phyloP scores from a whole-genome alignment of 768 basidiomycete species.

The Podaxis mareebaensis region DNA sequence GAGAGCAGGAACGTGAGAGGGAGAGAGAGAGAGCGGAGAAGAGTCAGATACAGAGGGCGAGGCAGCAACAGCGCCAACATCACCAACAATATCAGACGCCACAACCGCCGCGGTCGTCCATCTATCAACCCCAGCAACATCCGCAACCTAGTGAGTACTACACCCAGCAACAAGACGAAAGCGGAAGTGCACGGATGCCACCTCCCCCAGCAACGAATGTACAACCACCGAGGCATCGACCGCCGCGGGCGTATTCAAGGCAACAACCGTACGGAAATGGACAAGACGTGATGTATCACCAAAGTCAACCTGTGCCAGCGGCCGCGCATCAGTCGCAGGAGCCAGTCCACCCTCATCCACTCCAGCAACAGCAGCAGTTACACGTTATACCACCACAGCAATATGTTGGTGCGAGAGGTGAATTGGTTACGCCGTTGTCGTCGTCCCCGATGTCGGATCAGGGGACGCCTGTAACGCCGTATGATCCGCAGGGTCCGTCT shows the following conservation, averaged over 20 bases:
- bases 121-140: conserved; percentile 5
- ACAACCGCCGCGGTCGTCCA: background rate
- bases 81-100: too few relatives aligned
- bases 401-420: conserved; percentile 16
- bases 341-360: background rate
- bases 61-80: conserved; percentile 21
- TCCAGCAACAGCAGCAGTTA: conserved; percentile 31
- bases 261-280: background rate
- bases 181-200: conserved; percentile 15
- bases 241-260: conserved; percentile 5
- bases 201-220: background rate
- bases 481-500: conserved; percentile 16
- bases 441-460: conserved; percentile 10
- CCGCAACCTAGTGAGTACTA: conserved; percentile 16
- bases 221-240: background rate
- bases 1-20: conserved; percentile 22
- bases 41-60: conserved; percentile 19
- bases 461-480: conserved; percentile 18
- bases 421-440: conserved; percentile 19
- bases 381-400: conserved; percentile 30
- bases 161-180: conserved; percentile 22
- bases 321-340: conserved; percentile 17
- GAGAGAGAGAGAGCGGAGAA: conserved; percentile 20
- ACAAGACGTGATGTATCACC: background rate
- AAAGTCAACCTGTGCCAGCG: background rate